phyloP scores from a whole-genome alignment of 768 basidiomycete species.

The Collybia mongolica region DNA sequence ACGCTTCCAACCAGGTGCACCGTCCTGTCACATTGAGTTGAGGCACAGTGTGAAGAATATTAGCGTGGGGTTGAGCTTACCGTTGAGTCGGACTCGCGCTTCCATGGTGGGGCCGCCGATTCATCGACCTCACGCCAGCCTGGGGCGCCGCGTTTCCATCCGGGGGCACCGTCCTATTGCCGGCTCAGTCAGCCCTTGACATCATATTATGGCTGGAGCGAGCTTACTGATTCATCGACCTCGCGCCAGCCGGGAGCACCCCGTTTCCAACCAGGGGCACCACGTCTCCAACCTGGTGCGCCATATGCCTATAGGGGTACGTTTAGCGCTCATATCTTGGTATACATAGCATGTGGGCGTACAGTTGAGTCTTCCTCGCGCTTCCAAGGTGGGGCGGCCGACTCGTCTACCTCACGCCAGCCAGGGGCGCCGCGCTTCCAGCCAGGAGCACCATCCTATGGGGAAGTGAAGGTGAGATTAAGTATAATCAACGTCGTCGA shows the following conservation, averaged over 20 bases:
- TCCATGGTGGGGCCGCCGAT: constrained; percentile 6
- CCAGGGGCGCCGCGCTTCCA: constrained; percentile 4
- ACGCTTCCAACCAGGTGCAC: neutral
- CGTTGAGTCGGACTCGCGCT: constrained; percentile 3
- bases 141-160: constrained; percentile 1
- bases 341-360: too few species aligned
- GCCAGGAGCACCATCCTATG: neutral
- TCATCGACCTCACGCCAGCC: neutral
- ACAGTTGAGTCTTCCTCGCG: neutral
- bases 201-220: neutral
- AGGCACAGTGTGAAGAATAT: too few species aligned
- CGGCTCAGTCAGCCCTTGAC: neutral
- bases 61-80: too few species aligned
- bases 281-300: constrained; percentile 1
- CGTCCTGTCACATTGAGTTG: neutral
- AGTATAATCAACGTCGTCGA: too few species aligned
- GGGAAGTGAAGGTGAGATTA: too few species aligned
- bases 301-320: too few species aligned
- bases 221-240: too few species aligned
- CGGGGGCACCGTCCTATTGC: neutral
- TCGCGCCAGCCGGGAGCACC: neutral
- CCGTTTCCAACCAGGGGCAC: neutral
- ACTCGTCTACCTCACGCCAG: neutral
- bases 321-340: too few species aligned
- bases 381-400: constrained; percentile 4